Base-by-base conservation (phyloP, 2,329 filamentous ascomycete species). In the Eutypella sp. region DNA sequence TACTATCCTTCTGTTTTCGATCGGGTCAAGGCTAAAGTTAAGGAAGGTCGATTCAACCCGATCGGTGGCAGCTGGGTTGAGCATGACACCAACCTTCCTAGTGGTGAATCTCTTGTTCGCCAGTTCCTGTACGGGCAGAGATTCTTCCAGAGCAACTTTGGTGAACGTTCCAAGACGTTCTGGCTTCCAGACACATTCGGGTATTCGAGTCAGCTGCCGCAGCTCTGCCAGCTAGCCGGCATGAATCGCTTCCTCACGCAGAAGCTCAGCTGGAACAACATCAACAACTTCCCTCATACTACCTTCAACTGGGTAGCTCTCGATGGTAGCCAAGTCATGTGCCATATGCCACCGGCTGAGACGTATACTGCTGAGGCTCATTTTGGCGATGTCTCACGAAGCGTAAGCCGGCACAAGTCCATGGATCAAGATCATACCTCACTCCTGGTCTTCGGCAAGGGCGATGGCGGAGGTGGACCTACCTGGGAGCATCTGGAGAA, bases 181-280 rank as follows among this genome's bases (percentile, higher is more conserved):
- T 99, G 93, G 93, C 78, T 99, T 6, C 93, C 93, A 1, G 93
- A 99, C 66, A 99, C 93, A 0, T 99, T 99, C 69, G 93, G 93
- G 13, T 99, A 99, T 69, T 96, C 91, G 0, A 87, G 86, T 41
- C 93, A 99, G 67, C 78, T 99, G 36, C 93, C 93, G 11, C 93
- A 99, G 62, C 74, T 99, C 36, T 97, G 90, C 63, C 86, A 92
- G 3, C 73, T 96, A 23, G 87, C 93, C n/a, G 92, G 90, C 18
- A 97, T 99, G 93, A 87, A 81, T 47, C 82, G 92, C 27, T 99
- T 99, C 74, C 86, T 99, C 60, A 99, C 93, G 0, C 93, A 99
- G 67, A 99, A 99, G 72, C 75, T 99, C 48, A 97, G 92, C 73
- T 99, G 93, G 93, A 97, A 97, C 73, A 97, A 97, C 65, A 97